These are phyloP conservation scores for Rosa chinensis DNA, from an alignment of 306 rosid genomes.

Conservation along the genomic window DNA sequence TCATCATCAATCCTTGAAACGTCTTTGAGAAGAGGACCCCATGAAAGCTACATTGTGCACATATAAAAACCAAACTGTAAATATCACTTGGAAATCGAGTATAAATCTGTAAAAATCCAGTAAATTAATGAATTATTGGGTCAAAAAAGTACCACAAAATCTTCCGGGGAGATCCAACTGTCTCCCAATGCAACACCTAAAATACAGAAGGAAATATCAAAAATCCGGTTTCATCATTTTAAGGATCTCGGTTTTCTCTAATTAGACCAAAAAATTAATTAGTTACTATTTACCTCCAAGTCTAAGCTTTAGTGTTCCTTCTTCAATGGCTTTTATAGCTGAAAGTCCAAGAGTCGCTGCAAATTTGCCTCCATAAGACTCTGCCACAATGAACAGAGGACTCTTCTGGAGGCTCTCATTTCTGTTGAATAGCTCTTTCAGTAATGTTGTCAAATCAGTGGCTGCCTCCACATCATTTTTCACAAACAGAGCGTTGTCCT, in stretches of 20 bases:
- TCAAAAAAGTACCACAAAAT: conserved; percentile 59
- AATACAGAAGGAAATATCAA: neutral
- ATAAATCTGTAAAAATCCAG: neutral
- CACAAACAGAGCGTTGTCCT: conserved; percentile 47
- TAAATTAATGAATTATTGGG: neutral
- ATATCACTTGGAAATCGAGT: neutral
- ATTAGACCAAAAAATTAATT: neutral
- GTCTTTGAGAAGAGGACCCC: conserved; percentile 97
- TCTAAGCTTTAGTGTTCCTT: conserved; percentile 49
- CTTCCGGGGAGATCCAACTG: conserved; percentile 97
- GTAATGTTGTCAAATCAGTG: conserved; percentile 61
- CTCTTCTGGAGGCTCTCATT: conserved; percentile 58
- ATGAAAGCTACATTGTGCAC: conserved; percentile 53
- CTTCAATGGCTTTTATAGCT: conserved; percentile 58
- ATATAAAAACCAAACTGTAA: neutral
- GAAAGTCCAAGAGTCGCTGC: conserved; percentile 76
- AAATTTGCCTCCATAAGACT: conserved; percentile 90
- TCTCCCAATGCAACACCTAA: conserved; percentile 92
- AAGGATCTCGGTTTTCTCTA: neutral
- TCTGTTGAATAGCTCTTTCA: conserved; percentile 50
- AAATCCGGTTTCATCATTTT: neutral
- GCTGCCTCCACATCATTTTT: conserved; percentile 84
- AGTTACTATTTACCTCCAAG: conserved; percentile 52
- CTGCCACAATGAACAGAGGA: conserved; percentile 79
- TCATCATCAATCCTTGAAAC: conserved; percentile 67